A percentile compares a stretch with the other conserved stretches of the same genome.
Evolutionary conservation across 1,284 basidiomycete genomes (phyloP).

Genomic region (Ganoderma boninense): DNA sequence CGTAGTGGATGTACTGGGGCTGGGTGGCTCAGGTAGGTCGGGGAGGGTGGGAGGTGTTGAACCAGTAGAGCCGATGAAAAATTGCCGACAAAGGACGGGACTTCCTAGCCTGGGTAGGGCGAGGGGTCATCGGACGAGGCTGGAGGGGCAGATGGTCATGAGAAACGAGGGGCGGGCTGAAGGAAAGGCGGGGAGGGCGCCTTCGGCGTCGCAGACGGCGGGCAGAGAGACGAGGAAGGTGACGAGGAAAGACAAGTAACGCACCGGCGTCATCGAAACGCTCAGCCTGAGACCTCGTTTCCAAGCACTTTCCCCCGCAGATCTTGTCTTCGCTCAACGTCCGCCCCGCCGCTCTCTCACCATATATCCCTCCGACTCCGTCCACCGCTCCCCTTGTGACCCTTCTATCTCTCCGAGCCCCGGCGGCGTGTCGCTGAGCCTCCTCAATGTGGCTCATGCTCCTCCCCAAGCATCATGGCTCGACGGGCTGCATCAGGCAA

Average conservation of each 20-base stretch:
- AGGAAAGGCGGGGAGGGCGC: slow-evolving; percentile 34
- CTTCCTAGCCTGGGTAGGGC: slow-evolving; percentile 41
- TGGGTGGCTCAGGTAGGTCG: slow-evolving; percentile 75
- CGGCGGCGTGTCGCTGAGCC: neutral
- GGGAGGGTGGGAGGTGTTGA: slow-evolving; percentile 52
- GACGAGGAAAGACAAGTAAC: slow-evolving; percentile 34
- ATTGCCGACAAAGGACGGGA: slow-evolving; percentile 55
- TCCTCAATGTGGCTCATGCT: neutral
- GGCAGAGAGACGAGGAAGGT: slow-evolving; percentile 27
- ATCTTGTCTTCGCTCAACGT: slow-evolving; percentile 22
- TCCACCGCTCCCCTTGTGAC: neutral
- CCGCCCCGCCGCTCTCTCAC: slow-evolving; percentile 6
- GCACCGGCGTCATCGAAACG: slow-evolving; percentile 28
- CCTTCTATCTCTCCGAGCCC: neutral
- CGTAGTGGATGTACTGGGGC: slow-evolving; percentile 58
- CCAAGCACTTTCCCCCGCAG: slow-evolving; percentile 27
- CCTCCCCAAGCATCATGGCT: neutral
- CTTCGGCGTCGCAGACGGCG: slow-evolving; percentile 38
- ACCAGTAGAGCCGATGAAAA: slow-evolving; percentile 51
- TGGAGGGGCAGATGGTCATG: slow-evolving; percentile 37
- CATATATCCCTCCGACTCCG: neutral
- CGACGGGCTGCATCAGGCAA: slow-evolving; percentile 9
- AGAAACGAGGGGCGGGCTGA: slow-evolving; percentile 37
- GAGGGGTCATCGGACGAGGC: slow-evolving; percentile 45
- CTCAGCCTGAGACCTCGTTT: slow-evolving; percentile 31